Conservation (phyloP, 2,329 filamentous ascomycete species). For the Fusarium beomiforme region DNA sequence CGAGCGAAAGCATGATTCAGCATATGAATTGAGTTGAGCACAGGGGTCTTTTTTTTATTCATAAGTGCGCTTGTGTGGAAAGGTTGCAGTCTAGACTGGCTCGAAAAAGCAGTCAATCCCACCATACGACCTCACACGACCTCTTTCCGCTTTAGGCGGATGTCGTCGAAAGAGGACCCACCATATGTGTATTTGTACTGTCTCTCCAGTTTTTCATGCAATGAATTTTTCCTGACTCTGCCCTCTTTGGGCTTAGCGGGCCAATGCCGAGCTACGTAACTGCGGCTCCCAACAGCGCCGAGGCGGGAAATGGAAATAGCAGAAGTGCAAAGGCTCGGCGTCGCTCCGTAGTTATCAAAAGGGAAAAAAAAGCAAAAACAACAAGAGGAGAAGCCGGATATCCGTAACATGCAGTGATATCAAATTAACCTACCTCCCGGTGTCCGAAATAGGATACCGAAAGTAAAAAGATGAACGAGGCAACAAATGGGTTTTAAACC, state of each 20-base stretch:
- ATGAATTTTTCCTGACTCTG: conserved; percentile 14
- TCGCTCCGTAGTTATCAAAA: conserved; percentile 10
- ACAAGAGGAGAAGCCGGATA: background rate
- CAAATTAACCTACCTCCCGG: conserved; percentile 9
- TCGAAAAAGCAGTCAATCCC: background rate
- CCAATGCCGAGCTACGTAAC: conserved; percentile 14
- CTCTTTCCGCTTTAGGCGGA: conserved; percentile 33
- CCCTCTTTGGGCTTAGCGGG: conserved; percentile 13
- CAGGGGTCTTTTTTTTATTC: background rate
- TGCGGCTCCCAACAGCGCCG: conserved; percentile 32
- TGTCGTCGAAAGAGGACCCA: conserved; percentile 20
- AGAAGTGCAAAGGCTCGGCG: conserved; percentile 25
- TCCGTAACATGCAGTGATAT: background rate
- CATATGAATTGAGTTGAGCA: conserved; percentile 9
- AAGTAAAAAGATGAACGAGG: background rate
- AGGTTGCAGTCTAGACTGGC: background rate
- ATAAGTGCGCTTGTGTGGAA: background rate
- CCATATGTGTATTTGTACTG: background rate
- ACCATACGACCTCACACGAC: conserved; percentile 30
- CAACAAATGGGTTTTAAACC: background rate
- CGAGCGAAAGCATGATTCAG: background rate
- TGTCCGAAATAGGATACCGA: conserved; percentile 36
- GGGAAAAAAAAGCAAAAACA: background rate
- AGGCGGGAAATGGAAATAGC: conserved; percentile 33
- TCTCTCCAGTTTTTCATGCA: conserved; percentile 14